These are phyloP conservation scores for Sclerotinia borealis DNA, from an alignment of 2,329 filamentous ascomycete genomes.

Conservation along the genomic window DNA sequence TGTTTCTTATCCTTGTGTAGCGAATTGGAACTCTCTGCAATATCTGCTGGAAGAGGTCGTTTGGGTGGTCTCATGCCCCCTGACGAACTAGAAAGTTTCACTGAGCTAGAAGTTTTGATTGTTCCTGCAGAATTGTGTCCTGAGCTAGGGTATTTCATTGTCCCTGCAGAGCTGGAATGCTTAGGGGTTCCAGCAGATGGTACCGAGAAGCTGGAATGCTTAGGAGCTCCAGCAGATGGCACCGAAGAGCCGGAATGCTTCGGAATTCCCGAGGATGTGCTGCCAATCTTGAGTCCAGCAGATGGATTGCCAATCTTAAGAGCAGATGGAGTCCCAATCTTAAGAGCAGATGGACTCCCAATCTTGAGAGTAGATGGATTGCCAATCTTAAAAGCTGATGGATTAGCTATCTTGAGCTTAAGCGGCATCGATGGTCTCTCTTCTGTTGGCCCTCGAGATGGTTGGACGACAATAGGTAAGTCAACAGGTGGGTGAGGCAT, in stretches of 20 bases:
- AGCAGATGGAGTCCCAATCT: neutral
- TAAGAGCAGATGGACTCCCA: neutral
- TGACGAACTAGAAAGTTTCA: conserved; percentile 2
- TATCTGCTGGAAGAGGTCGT: conserved; percentile 18
- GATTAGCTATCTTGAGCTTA: neutral
- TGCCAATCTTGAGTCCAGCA: neutral
- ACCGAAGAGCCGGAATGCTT: too few species aligned
- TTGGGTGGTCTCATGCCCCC: conserved; percentile 23
- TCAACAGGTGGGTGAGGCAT: conserved; percentile 4
- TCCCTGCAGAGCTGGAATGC: neutral
- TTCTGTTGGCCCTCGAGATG: neutral
- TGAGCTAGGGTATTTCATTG: neutral
- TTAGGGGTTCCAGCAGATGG: neutral
- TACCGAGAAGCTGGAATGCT: neutral
- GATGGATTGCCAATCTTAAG: neutral
- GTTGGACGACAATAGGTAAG: neutral
- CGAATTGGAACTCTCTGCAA: conserved; percentile 8
- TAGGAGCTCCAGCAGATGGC: neutral
- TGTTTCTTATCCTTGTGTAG: neutral
- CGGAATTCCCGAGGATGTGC: neutral
- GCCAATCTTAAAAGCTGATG: neutral
- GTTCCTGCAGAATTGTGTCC: neutral
- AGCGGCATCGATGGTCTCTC: conserved; percentile 4
- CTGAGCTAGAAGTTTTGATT: neutral
- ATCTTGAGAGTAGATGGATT: neutral